These are phyloP conservation scores for Hypericum perforatum DNA, from an alignment of 345 rosid genomes.

Conservation along the genomic window DNA sequence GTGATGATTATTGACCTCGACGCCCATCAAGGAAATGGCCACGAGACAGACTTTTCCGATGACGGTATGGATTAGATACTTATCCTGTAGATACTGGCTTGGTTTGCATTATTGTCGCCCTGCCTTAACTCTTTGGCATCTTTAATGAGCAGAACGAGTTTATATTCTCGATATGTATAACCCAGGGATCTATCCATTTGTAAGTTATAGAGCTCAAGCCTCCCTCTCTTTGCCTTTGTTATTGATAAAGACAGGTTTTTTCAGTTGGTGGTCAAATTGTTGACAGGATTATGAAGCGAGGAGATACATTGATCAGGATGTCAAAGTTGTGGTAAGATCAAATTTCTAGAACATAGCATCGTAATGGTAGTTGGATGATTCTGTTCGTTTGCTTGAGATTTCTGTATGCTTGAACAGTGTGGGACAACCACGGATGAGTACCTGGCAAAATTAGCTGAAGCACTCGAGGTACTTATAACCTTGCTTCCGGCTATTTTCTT, in stretches of 20 bases:
- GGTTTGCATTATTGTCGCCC: conserved; percentile 7
- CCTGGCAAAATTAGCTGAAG: conserved; percentile 64
- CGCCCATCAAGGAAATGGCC: conserved; percentile 99
- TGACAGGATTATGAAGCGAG: conserved; percentile 68
- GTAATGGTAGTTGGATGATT: conserved; percentile 6
- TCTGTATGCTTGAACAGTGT: conserved; percentile 33
- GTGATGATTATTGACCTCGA: conserved; percentile 97
- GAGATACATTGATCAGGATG: conserved; percentile 62
- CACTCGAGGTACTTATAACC: conserved; percentile 56
- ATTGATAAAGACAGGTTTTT: not conserved
- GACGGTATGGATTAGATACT: conserved; percentile 44
- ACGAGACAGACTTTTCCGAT: conserved; percentile 70
- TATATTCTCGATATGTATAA: conserved; percentile 86
- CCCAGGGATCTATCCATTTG: conserved; percentile 77
- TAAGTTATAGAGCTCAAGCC: conserved; percentile 32
- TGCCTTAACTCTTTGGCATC: conserved; percentile 9
- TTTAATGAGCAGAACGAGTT: conserved; percentile 48
- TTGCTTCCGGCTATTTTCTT: not conserved
- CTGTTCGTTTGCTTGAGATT: conserved; percentile 4
- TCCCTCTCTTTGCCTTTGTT: conserved; percentile 6
- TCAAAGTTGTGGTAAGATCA: conserved; percentile 59
- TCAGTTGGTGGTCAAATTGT: not conserved
- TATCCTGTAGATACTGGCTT: conserved; percentile 7
- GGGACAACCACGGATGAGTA: conserved; percentile 72
- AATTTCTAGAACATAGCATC: conserved; percentile 6